Evolutionary conservation across 352 stramenopile species (phyloP), one percentile per base, ranked within the genome.

Genomic region (Phytophthora pseudosyringae): DNA sequence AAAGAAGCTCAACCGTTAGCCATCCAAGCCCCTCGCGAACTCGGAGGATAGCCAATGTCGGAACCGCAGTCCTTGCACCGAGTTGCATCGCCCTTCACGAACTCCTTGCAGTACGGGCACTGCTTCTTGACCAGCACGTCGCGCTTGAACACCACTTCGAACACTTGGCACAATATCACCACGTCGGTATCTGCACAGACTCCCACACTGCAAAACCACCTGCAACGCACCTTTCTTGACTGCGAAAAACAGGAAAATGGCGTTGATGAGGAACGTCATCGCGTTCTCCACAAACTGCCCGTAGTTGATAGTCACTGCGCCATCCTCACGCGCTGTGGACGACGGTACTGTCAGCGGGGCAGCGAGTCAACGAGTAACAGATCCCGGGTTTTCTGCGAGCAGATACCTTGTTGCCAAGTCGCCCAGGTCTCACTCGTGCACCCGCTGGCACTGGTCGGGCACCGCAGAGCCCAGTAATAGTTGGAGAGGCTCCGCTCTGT

Each of bases 221-320:
- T 44, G 38, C n/a, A 11, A 32, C 41, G 18, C 41, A 81, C 77
- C 76, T 74, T 86, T 84, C 62, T 86, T 88, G 44, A 89, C 78
- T 29, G 80, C 77, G 41, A 88, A 66, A 64, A 85, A 89, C 21
- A 89, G 67, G 58, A 89, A 86, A 25, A 86, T 60, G 21, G 80
- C 80, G 46, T 86, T 82, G 56, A 83, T 89, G 62, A 86, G 56
- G 55, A 89, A 86, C 60, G 84, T 86, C 69, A 86, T 49, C 26
- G 82, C 55, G 61, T 86, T 89, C 47, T 86, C 76, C 0, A 65
- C 18, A 41, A 89, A 89, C 26, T 78, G 64, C 0, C 80, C 80
- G 57, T 85, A 89, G 61, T 88, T 88, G 65, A 88, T 68, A 41
- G 76, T 88, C 28, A 86, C 65, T 0, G 76, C 79, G 3, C 79